phyloP scores from a whole-genome alignment of 495 filamentous ascomycete species.

The Lophium mytilinum region DNA sequence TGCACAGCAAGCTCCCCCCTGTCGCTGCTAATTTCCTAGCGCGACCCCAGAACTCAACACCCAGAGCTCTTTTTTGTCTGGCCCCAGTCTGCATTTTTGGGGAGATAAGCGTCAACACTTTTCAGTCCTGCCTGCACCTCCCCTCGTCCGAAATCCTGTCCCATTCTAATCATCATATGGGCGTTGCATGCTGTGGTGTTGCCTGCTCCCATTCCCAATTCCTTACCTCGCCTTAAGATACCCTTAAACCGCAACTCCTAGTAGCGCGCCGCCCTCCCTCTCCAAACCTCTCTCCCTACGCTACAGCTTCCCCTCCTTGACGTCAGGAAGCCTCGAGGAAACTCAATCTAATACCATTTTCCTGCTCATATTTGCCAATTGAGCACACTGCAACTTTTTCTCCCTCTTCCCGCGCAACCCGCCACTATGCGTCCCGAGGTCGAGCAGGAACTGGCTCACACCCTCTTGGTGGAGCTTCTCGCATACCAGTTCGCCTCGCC shows the following conservation, averaged over 20 bases:
- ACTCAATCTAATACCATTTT: background rate
- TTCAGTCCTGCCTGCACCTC: background rate
- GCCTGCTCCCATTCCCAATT: background rate
- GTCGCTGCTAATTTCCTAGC: no score
- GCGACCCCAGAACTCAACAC: no score
- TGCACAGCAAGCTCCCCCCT: no score
- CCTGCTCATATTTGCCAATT: background rate
- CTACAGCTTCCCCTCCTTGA: background rate
- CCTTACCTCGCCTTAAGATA: background rate
- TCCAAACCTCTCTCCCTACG: background rate
- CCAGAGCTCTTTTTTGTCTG: no score
- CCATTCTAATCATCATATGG: background rate
- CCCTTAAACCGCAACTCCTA: background rate
- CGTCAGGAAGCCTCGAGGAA: background rate
- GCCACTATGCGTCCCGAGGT: conserved; percentile 89
- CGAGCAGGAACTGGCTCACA: conserved; percentile 97
- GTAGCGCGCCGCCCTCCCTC: background rate
- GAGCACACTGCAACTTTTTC: no score
- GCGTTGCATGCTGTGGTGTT: background rate
- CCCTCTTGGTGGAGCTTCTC: conserved; percentile 92
- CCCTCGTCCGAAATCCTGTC: background rate
- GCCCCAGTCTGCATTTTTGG: background rate
- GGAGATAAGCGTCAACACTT: background rate
- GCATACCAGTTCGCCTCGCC: conserved; percentile 99
- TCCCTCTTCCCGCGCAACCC: conserved; percentile 2